A percentile compares a stretch with the other conserved stretches of the same genome.
Conservation (phyloP, 2,329 filamentous ascomycete species). For the Rhynchosporium secalis region DNA sequence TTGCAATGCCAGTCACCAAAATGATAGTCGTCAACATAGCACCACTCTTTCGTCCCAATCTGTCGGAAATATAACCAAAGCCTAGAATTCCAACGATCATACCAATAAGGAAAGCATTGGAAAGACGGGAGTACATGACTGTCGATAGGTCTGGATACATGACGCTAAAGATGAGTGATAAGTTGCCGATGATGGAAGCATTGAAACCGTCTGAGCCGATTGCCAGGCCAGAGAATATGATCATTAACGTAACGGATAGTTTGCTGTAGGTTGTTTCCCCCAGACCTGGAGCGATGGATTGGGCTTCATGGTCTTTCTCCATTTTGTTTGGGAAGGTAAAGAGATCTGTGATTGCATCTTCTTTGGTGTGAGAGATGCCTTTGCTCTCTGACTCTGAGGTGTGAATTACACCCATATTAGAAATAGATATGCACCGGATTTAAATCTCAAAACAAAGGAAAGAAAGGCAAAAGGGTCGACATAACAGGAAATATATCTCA, state of each 20-base stretch:
- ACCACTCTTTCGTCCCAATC: constrained; percentile 50
- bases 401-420: constrained; percentile 7
- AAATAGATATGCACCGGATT: background rate
- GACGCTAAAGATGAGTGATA: constrained; percentile 44
- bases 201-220: constrained; percentile 50
- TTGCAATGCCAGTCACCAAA: constrained; percentile 42
- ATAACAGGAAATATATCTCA: background rate
- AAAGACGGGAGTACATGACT: constrained; percentile 51
- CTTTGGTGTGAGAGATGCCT: background rate
- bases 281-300: constrained; percentile 13
- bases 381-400: constrained; percentile 9
- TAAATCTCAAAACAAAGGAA: background rate
- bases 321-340: constrained; percentile 3
- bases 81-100: constrained; percentile 57
- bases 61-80: constrained; percentile 52
- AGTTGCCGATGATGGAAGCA: constrained; percentile 48
- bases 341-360: constrained; percentile 13
- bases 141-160: constrained; percentile 48
- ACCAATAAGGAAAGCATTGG: constrained; percentile 56
- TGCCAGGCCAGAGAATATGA: constrained; percentile 46
- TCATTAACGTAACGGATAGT: constrained; percentile 46
- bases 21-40: constrained; percentile 49
- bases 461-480: background rate
- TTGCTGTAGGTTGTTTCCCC: constrained; percentile 41
- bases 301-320: constrained; percentile 14